Evolutionary conservation across 306 rosid species (phyloP).

Genomic region (Heteromeles arbutifolia): DNA sequence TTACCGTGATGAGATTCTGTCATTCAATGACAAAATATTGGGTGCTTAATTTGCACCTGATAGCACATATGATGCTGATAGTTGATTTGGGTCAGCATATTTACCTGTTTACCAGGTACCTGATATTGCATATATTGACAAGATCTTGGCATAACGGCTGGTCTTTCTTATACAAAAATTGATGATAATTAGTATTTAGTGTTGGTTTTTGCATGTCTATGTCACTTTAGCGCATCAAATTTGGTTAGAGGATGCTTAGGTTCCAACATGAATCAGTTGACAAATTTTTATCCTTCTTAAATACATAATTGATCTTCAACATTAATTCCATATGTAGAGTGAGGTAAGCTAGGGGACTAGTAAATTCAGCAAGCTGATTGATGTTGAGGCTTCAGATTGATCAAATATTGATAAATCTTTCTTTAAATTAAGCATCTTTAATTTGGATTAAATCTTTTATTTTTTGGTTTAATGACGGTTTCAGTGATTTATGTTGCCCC

Average conservation of each 20-base stretch:
- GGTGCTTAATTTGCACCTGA: background rate
- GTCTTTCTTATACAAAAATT: background rate
- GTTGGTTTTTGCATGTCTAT: background rate
- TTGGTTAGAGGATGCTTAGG: too few relatives aligned
- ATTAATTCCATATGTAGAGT: background rate
- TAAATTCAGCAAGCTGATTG: background rate
- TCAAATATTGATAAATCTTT: background rate
- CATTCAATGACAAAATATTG: background rate
- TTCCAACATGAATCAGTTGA: background rate
- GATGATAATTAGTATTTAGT: background rate
- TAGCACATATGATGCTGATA: background rate
- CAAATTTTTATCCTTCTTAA: background rate
- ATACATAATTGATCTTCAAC: background rate
- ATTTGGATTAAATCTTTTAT: background rate
- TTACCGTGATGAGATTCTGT: background rate
- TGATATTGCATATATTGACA: background rate
- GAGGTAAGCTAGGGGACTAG: background rate
- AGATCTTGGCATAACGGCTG: background rate
- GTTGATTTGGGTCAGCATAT: background rate
- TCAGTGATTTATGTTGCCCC: slow-evolving; percentile 7
- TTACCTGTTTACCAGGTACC: background rate
- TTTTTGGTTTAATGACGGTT: background rate
- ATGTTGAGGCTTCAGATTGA: background rate
- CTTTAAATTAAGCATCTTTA: background rate
- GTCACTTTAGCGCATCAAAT: background rate